Percentiles rank a stretch among this genome's conserved stretches.
Evolutionary conservation across 1,284 basidiomycete species (phyloP).

Genomic region (Ustilago cynodontis): DNA sequence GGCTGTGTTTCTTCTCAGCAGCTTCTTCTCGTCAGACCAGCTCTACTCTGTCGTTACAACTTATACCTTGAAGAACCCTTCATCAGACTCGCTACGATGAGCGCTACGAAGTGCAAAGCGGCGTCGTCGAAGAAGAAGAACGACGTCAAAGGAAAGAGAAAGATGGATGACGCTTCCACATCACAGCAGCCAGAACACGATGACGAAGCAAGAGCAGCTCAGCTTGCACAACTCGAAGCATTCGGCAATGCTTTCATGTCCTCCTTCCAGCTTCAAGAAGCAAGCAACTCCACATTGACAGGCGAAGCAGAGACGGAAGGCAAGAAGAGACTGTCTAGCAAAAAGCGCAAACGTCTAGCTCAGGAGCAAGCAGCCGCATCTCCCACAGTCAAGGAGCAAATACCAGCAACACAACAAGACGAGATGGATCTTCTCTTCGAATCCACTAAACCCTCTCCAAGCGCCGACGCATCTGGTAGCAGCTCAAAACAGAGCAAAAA

Average conservation of each 20-base stretch:
- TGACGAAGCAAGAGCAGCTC: conserved; percentile 12
- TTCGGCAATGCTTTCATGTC: conserved; percentile 48
- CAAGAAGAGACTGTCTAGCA: conserved; percentile 31
- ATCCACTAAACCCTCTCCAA: conserved; percentile 5
- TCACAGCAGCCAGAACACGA: conserved; percentile 1
- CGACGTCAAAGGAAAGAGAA: conserved; percentile 16
- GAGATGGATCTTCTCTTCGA: conserved; percentile 41
- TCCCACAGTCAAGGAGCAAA: not conserved
- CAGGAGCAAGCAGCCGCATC: conserved; percentile 13
- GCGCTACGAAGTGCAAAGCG: no score
- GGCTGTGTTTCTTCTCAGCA: conserved; percentile 15
- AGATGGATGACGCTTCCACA: not conserved
- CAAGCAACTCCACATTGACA: conserved; percentile 1
- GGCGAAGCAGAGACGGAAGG: not conserved
- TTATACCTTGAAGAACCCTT: not conserved
- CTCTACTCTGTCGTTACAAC: not conserved
- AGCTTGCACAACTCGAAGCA: conserved; percentile 45
- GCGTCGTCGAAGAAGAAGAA: no score
- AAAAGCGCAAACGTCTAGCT: conserved; percentile 40
- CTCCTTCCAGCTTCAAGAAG: conserved; percentile 29
- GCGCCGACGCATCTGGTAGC: not conserved
- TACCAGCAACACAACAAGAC: conserved; percentile 21
- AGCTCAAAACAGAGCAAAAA: conserved; percentile 21
- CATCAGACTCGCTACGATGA: conserved; percentile 12
- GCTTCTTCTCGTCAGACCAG: not conserved